These are phyloP conservation scores for Helenozyma rhizophorensis DNA, from an alignment of 805 yeast species.

Conservation along the genomic window DNA sequence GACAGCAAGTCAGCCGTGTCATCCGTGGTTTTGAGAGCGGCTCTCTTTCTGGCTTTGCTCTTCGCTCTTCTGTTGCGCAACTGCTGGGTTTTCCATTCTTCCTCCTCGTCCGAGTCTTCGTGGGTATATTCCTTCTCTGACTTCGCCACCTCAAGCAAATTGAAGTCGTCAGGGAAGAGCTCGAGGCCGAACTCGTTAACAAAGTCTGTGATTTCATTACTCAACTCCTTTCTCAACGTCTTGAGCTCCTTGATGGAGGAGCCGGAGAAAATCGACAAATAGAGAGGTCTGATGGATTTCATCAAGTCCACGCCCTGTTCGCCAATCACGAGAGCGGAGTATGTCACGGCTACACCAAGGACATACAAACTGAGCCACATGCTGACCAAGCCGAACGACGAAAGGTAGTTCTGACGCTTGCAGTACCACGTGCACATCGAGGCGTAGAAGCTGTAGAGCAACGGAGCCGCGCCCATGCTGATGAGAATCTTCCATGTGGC, in stretches of 20 bases:
- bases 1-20: not conserved
- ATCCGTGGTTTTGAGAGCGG: not conserved
- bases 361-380: conserved; percentile 47
- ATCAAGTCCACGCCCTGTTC: conserved; percentile 89
- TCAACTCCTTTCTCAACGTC: conserved; percentile 54
- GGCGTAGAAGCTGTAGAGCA: conserved; percentile 79
- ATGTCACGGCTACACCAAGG: conserved; percentile 70
- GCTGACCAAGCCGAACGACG: conserved; percentile 26
- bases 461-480: conserved; percentile 84
- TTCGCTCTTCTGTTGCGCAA: conserved; percentile 41
- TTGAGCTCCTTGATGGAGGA: conserved; percentile 56
- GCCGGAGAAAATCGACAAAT: conserved; percentile 58
- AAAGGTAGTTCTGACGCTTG: conserved; percentile 10
- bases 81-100: conserved; percentile 45
- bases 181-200: conserved; percentile 82
- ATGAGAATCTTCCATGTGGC: conserved; percentile 97
- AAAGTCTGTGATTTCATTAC: conserved; percentile 69
- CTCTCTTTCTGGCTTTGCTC: conserved; percentile 18
- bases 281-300: conserved; percentile 79
- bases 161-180: conserved; percentile 77
- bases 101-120: conserved; percentile 45
- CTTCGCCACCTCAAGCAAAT: conserved; percentile 43
- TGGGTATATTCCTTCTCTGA: conserved; percentile 26
- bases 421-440: conserved; percentile 44
- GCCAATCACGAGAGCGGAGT: conserved; percentile 87